These are phyloP conservation scores for Fusarium setosum DNA, from an alignment of 2,329 filamentous ascomycete genomes.

Conservation along the genomic window DNA sequence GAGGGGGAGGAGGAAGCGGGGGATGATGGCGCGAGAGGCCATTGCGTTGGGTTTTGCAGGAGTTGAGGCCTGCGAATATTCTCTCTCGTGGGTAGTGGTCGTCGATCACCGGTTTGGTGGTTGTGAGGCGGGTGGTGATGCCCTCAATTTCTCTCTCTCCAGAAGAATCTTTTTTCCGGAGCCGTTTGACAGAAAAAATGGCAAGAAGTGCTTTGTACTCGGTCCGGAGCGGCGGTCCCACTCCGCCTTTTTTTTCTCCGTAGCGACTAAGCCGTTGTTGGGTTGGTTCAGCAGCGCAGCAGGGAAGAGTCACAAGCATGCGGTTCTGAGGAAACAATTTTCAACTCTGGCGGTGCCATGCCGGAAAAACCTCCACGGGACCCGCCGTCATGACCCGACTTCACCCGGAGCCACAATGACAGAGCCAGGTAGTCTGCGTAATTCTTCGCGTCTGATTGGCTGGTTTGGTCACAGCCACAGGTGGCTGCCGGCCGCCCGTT, in stretches of 20 bases:
- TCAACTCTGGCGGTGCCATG: constrained; percentile 39
- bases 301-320: background rate
- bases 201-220: background rate
- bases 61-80: background rate
- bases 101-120: constrained; percentile 7
- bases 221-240: constrained; percentile 25
- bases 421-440: constrained; percentile 42
- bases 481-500: constrained; percentile 27
- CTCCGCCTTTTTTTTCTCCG: constrained; percentile 20
- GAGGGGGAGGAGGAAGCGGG: constrained; percentile 75
- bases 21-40: constrained; percentile 66
- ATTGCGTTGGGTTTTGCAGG: constrained; percentile 43
- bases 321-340: constrained; percentile 1
- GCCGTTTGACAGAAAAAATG: constrained; percentile 18
- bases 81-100: background rate
- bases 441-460: constrained; percentile 53
- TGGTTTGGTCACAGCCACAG: constrained; percentile 25
- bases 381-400: constrained; percentile 46
- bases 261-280: constrained; percentile 4
- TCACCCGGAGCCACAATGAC: constrained; percentile 46
- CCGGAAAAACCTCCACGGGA: constrained; percentile 38
- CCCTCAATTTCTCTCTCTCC: constrained; percentile 24
- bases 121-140: constrained; percentile 23
- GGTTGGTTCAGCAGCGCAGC: constrained; percentile 13
- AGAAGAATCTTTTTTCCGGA: constrained; percentile 42